Percentiles rank a stretch among this genome's conserved stretches.
These are phyloP conservation scores for Dryas integrifolia DNA, from an alignment of 331 rosid genomes.

Conservation along the genomic window DNA sequence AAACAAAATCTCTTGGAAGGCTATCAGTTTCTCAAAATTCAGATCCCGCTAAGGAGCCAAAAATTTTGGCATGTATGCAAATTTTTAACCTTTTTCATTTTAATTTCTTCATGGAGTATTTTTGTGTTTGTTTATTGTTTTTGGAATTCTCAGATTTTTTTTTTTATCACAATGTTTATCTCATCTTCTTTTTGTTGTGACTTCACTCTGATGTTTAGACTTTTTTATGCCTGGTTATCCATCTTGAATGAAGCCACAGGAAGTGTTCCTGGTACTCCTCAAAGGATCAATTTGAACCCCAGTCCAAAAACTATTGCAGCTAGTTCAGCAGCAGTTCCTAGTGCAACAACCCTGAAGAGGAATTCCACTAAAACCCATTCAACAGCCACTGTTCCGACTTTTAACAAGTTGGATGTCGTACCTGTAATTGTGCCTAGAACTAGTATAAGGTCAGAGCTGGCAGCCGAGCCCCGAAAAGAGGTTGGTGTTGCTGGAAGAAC, in stretches of 20 bases:
- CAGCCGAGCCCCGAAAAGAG: slow-evolving; percentile 76
- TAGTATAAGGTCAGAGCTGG: slow-evolving; percentile 57
- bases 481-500: slow-evolving; percentile 62
- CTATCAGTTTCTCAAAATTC: slow-evolving; percentile 87
- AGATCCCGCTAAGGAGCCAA: slow-evolving; percentile 75
- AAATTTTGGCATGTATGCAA: slow-evolving; percentile 69
- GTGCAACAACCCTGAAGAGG: slow-evolving; percentile 58
- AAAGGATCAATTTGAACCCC: slow-evolving; percentile 62
- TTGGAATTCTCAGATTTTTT: slow-evolving; percentile 19
- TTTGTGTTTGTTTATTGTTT: slow-evolving; percentile 7
- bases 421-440: slow-evolving; percentile 93
- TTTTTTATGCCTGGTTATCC: slow-evolving; percentile 36
- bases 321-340: slow-evolving; percentile 59
- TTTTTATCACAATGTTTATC: background rate
- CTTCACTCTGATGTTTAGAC: slow-evolving; percentile 22
- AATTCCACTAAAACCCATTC: slow-evolving; percentile 59
- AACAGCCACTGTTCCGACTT: slow-evolving; percentile 43
- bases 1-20: slow-evolving; percentile 83
- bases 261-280: slow-evolving; percentile 87
- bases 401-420: slow-evolving; percentile 67
- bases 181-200: background rate
- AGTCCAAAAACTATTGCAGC: slow-evolving; percentile 55
- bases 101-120: background rate
- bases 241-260: slow-evolving; percentile 76
- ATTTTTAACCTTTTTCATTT: slow-evolving; percentile 12